Conservation (phyloP, 768 basidiomycete species). For the Auricularia auricula-judae region DNA sequence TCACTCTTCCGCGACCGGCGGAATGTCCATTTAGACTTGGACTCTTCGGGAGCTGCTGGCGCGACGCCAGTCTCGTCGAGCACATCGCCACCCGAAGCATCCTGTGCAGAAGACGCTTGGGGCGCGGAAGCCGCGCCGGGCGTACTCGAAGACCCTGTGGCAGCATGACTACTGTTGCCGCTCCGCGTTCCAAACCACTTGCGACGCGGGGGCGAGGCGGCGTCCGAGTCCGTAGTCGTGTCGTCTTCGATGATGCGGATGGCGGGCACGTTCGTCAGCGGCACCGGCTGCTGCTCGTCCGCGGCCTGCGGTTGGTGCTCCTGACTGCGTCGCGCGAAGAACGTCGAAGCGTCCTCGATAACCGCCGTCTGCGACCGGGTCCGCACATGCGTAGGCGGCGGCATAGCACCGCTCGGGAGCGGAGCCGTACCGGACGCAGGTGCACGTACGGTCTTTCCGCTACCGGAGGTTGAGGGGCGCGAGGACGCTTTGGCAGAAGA, state of each 20-base stretch:
- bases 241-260: background rate
- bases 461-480: background rate
- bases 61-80: constrained; percentile 29
- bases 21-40: background rate
- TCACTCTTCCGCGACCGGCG: constrained; percentile 37
- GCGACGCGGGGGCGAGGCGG: background rate
- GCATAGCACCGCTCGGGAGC: constrained; percentile 49
- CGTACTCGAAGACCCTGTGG: background rate
- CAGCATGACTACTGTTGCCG: background rate
- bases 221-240: background rate
- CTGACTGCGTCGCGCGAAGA: background rate
- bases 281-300: background rate
- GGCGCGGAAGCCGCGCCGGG: constrained; percentile 4
- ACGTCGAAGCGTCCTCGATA: constrained; percentile 49
- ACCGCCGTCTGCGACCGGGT: constrained; percentile 79
- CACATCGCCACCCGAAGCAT: constrained; percentile 3
- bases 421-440: constrained; percentile 5
- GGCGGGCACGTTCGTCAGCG: background rate
- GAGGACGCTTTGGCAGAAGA: background rate
- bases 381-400: constrained; percentile 47
- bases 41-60: background rate
- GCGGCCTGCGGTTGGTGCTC: background rate
- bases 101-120: constrained; percentile 4
- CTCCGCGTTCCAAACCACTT: background rate
- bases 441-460: background rate